Evolutionary conservation across 2,329 filamentous ascomycete genomes (phyloP).

Genomic region (Ceratocystiopsis brevicomis): DNA sequence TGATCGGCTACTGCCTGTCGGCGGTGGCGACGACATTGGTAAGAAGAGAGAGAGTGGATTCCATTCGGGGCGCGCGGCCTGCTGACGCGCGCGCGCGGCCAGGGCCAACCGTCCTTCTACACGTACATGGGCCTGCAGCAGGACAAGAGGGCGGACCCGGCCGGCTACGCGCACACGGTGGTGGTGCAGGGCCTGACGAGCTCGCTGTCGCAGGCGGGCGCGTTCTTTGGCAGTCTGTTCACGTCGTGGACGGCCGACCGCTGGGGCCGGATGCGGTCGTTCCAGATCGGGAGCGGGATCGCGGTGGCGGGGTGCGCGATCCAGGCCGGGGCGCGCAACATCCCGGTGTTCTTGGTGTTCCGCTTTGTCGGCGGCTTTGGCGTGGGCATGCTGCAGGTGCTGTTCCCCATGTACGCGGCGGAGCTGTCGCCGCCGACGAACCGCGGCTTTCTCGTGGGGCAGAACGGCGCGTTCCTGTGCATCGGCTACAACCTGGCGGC

Average conservation of each 20-base stretch:
- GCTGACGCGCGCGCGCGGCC: neutral
- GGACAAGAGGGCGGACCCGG: neutral
- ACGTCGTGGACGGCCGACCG: constrained; percentile 1
- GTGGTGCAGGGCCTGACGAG: neutral
- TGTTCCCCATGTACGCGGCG: constrained; percentile 2
- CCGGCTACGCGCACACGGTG: constrained; percentile 1
- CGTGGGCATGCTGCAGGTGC: constrained; percentile 1
- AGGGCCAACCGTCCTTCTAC: constrained; percentile 1
- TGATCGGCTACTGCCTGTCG: constrained; percentile 1
- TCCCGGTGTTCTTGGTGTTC: constrained; percentile 1
- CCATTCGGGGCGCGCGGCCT: no score
- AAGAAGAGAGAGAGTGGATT: no score
- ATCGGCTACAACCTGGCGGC: constrained; percentile 1
- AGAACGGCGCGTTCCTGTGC: neutral
- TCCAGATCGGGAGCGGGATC: neutral
- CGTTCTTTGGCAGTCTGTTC: constrained; percentile 1
- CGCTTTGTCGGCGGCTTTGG: neutral
- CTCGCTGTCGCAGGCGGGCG: constrained; percentile 1
- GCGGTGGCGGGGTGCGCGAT: neutral
- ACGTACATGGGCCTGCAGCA: neutral
- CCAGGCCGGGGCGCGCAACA: neutral
- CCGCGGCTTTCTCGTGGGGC: neutral
- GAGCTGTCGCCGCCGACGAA: constrained; percentile 1
- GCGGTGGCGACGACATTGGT: constrained; percentile 1
- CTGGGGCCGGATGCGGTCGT: neutral